Percentiles rank a stretch among this genome's conserved stretches.
Conservation (phyloP, 2,329 filamentous ascomycete species). For the Ilyonectria destructans region DNA sequence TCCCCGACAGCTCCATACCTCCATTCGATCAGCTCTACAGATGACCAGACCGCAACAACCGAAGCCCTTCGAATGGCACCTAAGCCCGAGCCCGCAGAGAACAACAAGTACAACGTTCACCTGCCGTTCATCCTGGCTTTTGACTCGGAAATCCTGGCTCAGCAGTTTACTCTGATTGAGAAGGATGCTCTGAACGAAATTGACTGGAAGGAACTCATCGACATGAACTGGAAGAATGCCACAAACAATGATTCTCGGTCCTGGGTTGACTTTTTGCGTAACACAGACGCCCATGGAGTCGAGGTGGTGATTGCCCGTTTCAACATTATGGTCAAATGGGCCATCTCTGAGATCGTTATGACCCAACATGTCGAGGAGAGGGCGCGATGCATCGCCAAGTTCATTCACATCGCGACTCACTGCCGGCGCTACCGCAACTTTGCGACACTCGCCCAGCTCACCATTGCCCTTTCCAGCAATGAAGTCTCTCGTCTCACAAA, state of each 20-base stretch:
- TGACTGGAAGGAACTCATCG: constrained; percentile 90
- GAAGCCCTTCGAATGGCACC: constrained; percentile 57
- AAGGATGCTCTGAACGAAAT: constrained; percentile 90
- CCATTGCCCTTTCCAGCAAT: constrained; percentile 82
- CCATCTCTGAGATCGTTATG: constrained; percentile 83
- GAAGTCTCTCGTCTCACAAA: constrained; percentile 78
- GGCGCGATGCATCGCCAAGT: constrained; percentile 84
- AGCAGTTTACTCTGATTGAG: constrained; percentile 89
- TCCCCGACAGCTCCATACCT: constrained; percentile 62
- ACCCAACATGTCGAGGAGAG: constrained; percentile 82
- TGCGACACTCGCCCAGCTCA: constrained; percentile 86
- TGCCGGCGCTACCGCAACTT: constrained; percentile 86
- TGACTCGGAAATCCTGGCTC: constrained; percentile 83
- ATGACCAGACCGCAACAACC: constrained; percentile 51
- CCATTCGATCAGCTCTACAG: constrained; percentile 39
- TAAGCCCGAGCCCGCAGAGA: constrained; percentile 49
- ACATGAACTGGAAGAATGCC: constrained; percentile 85
- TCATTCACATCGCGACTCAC: constrained; percentile 85
- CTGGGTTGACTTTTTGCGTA: constrained; percentile 86
- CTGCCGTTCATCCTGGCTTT: constrained; percentile 87
- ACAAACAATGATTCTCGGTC: constrained; percentile 77
- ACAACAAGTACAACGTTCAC: constrained; percentile 69
- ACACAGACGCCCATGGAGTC: constrained; percentile 81
- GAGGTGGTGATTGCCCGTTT: constrained; percentile 90
- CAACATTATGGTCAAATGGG: constrained; percentile 92